Base-by-base conservation (phyloP, 495 filamentous ascomycete species). In the Oleoguttula mirabilis region DNA sequence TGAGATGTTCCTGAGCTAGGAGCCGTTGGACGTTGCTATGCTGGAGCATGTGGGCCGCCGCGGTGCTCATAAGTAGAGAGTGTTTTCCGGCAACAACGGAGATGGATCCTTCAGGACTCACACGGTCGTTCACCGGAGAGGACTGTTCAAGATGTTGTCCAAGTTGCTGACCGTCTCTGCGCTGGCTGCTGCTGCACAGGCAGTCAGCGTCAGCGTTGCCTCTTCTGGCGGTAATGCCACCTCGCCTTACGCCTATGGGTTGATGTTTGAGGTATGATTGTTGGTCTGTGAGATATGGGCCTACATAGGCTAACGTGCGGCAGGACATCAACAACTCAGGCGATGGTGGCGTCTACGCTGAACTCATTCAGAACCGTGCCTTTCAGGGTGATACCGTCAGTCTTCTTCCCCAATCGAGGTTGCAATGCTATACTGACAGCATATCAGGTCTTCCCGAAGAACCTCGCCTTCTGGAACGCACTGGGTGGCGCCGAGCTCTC, bases 281-380 rank as follows among this genome's bases (percentile, higher is more conserved):
- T 20, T 32, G 25, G 5, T 36, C 15, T 15, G 8, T 15, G 11
- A 32, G 17, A 28, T 16, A 45, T 2, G 21, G 22, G 56, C 35
- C 39, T 10, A 52, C 45, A n/a, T n/a, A 14, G 40, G 15, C 41
- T 20, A n/a, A n/a, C n/a, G n/a, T n/a, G n/a, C n/a, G n/a, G 25
- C 16, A 78, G 73, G 77, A 82, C 56, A 80, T 80, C 62, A 77
- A 82, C 58, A 75, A 82, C 56, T 80, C 74, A 16, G 80, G 80
- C 6, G 82, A 85, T 54, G 82, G 82, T 5, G 82, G 82, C 11
- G 72, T 85, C 28, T 84, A 86, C 50, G 81, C 77, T 21, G 79
- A 86, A 52, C 57, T 86, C 11, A 75, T 85, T 21, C 66, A 66
- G 21, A 86, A 86, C 58, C 72, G 80, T 36, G 82, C 79, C n/a